Evolutionary conservation across 148 eudicot genomes (phyloP).

Genomic region (Heliamphora exappendiculata): DNA sequence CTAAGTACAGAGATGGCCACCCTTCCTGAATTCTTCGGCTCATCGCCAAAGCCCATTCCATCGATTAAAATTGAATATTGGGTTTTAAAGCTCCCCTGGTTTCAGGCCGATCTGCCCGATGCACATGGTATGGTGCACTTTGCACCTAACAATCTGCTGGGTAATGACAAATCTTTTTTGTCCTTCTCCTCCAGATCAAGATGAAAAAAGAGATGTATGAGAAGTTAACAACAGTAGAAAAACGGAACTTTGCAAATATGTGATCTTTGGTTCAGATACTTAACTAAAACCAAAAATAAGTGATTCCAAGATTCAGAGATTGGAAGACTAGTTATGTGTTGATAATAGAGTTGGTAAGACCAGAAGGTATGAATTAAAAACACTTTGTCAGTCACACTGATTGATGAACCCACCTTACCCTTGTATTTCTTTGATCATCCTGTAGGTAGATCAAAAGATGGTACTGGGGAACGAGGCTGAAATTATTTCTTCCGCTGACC

Average conservation of each 20-base stretch:
- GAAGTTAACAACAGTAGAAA: neutral
- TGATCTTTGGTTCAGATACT: neutral
- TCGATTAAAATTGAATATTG: neutral
- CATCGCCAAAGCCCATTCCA: neutral
- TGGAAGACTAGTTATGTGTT: neutral
- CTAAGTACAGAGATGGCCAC: neutral
- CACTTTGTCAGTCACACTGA: neutral
- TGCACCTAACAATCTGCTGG: neutral
- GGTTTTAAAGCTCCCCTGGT: neutral
- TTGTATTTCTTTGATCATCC: neutral
- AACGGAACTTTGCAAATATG: neutral
- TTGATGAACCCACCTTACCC: neutral
- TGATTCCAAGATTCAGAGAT: too few relatives aligned
- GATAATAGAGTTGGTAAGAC: neutral
- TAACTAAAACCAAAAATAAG: neutral
- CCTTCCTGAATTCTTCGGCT: neutral
- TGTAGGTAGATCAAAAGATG: neutral
- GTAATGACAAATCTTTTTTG: neutral
- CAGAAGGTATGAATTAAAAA: neutral
- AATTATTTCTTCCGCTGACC: neutral
- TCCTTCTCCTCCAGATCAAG: neutral
- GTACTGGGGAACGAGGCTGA: neutral
- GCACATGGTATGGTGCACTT: neutral
- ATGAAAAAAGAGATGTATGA: neutral
- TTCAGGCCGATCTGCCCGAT: neutral